These are phyloP conservation scores for Cenococcum geophilum DNA, from an alignment of 495 filamentous ascomycete genomes.

Conservation along the genomic window DNA sequence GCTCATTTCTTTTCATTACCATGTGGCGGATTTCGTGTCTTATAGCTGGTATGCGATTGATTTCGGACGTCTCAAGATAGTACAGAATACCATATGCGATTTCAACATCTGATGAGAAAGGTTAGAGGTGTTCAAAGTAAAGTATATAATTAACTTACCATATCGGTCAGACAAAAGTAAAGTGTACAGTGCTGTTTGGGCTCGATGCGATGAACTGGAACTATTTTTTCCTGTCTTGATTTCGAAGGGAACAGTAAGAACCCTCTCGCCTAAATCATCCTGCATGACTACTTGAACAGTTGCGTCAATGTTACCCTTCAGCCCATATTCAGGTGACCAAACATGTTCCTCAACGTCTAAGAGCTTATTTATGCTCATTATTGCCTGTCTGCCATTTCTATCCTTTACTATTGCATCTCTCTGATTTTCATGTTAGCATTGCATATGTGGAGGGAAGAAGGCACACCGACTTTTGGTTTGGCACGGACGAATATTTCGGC, in stretches of 20 bases:
- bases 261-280: constrained; percentile 56
- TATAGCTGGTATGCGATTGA: constrained; percentile 73
- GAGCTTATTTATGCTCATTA: constrained; percentile 83
- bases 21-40: constrained; percentile 85
- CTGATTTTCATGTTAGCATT: constrained; percentile 37
- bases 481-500: constrained; percentile 69
- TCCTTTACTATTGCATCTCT: constrained; percentile 69
- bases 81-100: constrained; percentile 85
- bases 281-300: constrained; percentile 84
- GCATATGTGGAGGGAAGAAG: not conserved
- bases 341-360: constrained; percentile 96
- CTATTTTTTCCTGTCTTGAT: constrained; percentile 86
- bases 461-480: constrained; percentile 57
- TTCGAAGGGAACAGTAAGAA: constrained; percentile 83
- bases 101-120: constrained; percentile 59
- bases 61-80: constrained; percentile 86
- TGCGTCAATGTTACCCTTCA: constrained; percentile 98
- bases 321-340: constrained; percentile 93
- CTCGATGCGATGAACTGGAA: constrained; percentile 68
- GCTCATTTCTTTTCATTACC: constrained; percentile 89
- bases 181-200: constrained; percentile 92
- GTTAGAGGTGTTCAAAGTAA: constrained; percentile 6
- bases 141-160: constrained; percentile 42
- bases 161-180: constrained; percentile 90
- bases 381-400: constrained; percentile 62